Evolutionary conservation across 768 basidiomycete genomes (phyloP).

Genomic region (Amanita pseudoporphyria): DNA sequence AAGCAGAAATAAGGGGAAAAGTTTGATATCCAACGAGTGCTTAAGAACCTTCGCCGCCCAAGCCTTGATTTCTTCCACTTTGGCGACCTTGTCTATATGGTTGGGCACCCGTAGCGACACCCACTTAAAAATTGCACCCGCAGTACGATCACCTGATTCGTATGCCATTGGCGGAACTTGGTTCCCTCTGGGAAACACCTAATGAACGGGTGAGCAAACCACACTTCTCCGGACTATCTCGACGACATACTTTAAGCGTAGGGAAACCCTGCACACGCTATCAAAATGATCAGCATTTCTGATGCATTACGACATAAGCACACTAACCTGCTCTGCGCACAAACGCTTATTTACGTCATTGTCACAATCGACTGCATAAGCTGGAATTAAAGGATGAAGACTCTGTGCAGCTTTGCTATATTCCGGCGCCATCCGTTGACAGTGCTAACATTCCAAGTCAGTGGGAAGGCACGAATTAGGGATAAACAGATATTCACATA

Average conservation of each 20-base stretch:
- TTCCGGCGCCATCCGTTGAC: constrained; percentile 78
- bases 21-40: neutral
- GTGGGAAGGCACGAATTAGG: neutral
- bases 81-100: constrained; percentile 50
- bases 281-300: neutral
- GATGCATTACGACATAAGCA: neutral
- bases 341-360: constrained; percentile 69
- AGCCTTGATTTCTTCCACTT: constrained; percentile 42
- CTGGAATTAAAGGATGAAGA: constrained; percentile 73
- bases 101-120: constrained; percentile 68
- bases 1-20: neutral
- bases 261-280: constrained; percentile 86
- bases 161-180: constrained; percentile 54
- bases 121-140: constrained; percentile 66
- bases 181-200: constrained; percentile 75
- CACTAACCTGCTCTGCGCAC: constrained; percentile 64
- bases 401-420: constrained; percentile 73
- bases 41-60: constrained; percentile 63
- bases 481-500: constrained; percentile 25
- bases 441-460: constrained; percentile 45
- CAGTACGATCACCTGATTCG: constrained; percentile 59
- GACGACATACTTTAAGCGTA: constrained; percentile 63
- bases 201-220: neutral
- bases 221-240: neutral
- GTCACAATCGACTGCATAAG: constrained; percentile 94